phyloP scores from a whole-genome alignment of 768 basidiomycete genomes.

The Hortiboletus flavorubellus region DNA sequence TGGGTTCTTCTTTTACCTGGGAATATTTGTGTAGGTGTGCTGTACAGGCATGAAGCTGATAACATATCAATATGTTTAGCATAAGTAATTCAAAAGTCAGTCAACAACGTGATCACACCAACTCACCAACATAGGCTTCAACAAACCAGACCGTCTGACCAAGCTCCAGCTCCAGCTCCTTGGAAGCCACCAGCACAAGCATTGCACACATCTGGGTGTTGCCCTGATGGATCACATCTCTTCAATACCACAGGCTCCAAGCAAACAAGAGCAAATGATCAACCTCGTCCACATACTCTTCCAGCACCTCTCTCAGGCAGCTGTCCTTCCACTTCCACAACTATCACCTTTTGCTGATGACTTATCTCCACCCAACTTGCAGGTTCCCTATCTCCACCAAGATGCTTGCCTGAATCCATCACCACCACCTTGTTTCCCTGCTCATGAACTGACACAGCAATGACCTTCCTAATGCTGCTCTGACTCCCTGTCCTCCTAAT shows the following conservation, averaged over 20 bases:
- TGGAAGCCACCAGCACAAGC: conserved; percentile 56
- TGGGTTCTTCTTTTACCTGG: conserved; percentile 47
- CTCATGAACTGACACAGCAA: conserved; percentile 48
- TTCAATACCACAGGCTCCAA: not conserved
- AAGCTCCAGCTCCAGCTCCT: conserved; percentile 51
- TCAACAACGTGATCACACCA: not conserved
- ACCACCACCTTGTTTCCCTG: conserved; percentile 28
- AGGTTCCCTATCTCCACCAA: conserved; percentile 30
- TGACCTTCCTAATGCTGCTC: conserved; percentile 72
- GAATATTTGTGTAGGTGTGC: conserved; percentile 74
- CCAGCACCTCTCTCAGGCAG: conserved; percentile 53
- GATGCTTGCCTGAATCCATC: conserved; percentile 16
- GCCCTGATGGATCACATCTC: conserved; percentile 45
- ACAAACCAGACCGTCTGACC: conserved; percentile 50
- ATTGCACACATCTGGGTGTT: conserved; percentile 80
- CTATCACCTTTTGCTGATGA: conserved; percentile 14
- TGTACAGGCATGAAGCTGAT: conserved; percentile 60
- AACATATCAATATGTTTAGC: conserved; percentile 60
- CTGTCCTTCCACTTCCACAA: conserved; percentile 48
- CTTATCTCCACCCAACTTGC: conserved; percentile 30
- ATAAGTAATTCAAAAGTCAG: not conserved
- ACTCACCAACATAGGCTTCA: conserved; percentile 71
- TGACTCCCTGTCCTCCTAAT: conserved; percentile 51
- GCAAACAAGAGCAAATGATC: conserved; percentile 1
- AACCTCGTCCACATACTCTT: conserved; percentile 63